These are phyloP conservation scores for Silene noctiflora DNA, from an alignment of 179 eudicot species.

Conservation along the genomic window DNA sequence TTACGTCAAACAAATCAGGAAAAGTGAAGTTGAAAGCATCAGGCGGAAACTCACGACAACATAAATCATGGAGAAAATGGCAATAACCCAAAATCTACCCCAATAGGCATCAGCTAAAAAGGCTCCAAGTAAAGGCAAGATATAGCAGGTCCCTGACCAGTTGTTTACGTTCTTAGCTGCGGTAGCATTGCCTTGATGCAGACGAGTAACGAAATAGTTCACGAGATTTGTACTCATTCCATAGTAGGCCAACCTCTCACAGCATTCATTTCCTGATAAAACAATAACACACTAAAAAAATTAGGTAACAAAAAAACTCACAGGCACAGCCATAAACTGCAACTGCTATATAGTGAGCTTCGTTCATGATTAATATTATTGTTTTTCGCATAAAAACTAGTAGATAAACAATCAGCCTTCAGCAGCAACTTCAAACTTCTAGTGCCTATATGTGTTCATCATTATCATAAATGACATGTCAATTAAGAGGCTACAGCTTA, in stretches of 20 bases:
- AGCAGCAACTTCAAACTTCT: too few species aligned
- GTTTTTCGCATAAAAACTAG: too few species aligned
- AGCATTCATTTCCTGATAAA: slow-evolving; percentile 47
- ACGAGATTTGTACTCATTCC: slow-evolving; percentile 56
- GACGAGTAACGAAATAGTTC: slow-evolving; percentile 34
- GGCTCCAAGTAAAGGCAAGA: slow-evolving; percentile 54
- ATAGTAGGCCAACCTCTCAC: slow-evolving; percentile 61
- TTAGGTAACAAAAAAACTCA: background rate
- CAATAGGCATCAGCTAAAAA: slow-evolving; percentile 59
- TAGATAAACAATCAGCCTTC: too few species aligned
- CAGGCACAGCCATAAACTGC: background rate
- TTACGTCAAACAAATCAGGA: background rate
- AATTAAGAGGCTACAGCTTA: too few species aligned
- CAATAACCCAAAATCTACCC: slow-evolving; percentile 62
- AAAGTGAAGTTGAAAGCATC: background rate
- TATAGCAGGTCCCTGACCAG: slow-evolving; percentile 60
- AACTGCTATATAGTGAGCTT: background rate
- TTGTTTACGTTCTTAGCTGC: slow-evolving; percentile 52
- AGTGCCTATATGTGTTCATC: too few species aligned
- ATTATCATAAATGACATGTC: too few species aligned
- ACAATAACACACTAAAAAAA: background rate
- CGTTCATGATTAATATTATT: too few species aligned
- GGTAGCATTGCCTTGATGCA: slow-evolving; percentile 36
- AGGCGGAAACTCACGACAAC: slow-evolving; percentile 36
- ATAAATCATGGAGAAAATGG: slow-evolving; percentile 49